Evolutionary conservation across 768 basidiomycete species (phyloP), one percentile per base, ranked within the genome.

Genomic region (Tylopilus subfusipes): DNA sequence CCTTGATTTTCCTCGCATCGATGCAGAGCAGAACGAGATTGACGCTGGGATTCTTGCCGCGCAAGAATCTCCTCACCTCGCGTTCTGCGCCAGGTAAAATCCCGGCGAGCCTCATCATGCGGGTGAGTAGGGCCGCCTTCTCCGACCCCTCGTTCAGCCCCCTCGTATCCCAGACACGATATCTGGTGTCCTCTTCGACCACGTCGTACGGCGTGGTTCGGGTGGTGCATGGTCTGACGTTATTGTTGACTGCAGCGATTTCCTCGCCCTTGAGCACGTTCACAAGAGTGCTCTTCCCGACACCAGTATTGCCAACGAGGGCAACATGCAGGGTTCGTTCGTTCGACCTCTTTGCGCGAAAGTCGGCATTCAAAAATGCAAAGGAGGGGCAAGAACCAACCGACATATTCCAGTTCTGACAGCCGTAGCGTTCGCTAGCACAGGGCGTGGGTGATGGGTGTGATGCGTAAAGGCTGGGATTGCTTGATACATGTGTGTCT

Each of bases 241-340:
- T 18, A 11, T 60, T 66, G 52, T 45, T 51, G 2, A 52, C 63
- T 54, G 25, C 3, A 7, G 65, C 66, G 18, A 40, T 18, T 42
- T 48, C 16, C 14, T 31, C 3, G 52, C 58, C 65, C n/a, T 40
- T 39, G 45, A 66, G 63, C 49, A 67, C 43, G 30, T 67, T 67
- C 21, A 68, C 64, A 10, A 68, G 45, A 8, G 66, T 67, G 54
- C 65, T 67, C 42, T 67, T 67, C 39, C 65, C 65, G 42, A 55
- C 66, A 2, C 65, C 65, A 14, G 65, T 66, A 33, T 50, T 33
- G 11, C 65, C 65, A 22, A 59, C 61, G 33, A 67, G 31, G 30
- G 67, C 65, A 21, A 67, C 49, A 36, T 66, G 53, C 4, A 53
- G 18, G 30, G 51, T 40, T 29, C 11, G 42, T 33, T 50, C 51